Evolutionary conservation across 2,329 filamentous ascomycete species (phyloP).

Genomic region (Colletotrichum kahawae): DNA sequence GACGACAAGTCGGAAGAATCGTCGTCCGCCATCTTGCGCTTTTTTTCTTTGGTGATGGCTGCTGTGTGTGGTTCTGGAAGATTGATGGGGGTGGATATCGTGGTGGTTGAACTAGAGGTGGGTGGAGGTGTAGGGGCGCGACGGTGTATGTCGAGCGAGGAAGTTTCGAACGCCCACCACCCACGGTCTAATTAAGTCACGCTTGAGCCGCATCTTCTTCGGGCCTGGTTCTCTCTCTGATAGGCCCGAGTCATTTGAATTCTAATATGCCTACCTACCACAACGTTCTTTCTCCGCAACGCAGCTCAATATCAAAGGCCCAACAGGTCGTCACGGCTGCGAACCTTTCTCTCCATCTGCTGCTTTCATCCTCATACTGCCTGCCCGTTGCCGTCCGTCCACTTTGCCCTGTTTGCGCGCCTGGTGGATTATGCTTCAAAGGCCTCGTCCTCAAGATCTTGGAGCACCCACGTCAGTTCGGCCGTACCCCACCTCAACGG

Average conservation of each 20-base stretch:
- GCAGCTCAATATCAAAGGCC: background rate
- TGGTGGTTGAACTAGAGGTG: constrained; percentile 28
- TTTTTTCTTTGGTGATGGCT: background rate
- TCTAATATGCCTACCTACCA: constrained; percentile 10
- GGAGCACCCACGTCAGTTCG: constrained; percentile 4
- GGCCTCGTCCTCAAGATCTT: background rate
- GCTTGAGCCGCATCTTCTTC: constrained; percentile 23
- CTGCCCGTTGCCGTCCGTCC: background rate
- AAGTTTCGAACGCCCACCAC: constrained; percentile 21
- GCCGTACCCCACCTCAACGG: constrained; percentile 11
- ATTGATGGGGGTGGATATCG: constrained; percentile 27
- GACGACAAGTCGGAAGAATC: constrained; percentile 70
- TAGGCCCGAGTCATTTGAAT: constrained; percentile 24
- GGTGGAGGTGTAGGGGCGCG: constrained; percentile 21
- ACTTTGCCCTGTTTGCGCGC: background rate
- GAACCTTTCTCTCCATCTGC: background rate
- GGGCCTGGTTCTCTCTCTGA: constrained; percentile 13
- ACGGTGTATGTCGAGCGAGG: constrained; percentile 12
- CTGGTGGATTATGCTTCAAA: background rate
- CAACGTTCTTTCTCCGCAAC: background rate
- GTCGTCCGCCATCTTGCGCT: constrained; percentile 61
- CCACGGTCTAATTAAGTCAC: constrained; percentile 18
- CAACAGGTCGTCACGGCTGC: background rate
- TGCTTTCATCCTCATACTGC: background rate
- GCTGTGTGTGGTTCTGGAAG: background rate